These are phyloP conservation scores for Tetradesmus obliquus DNA, from an alignment of 139 green algal species.

Conservation along the genomic window DNA sequence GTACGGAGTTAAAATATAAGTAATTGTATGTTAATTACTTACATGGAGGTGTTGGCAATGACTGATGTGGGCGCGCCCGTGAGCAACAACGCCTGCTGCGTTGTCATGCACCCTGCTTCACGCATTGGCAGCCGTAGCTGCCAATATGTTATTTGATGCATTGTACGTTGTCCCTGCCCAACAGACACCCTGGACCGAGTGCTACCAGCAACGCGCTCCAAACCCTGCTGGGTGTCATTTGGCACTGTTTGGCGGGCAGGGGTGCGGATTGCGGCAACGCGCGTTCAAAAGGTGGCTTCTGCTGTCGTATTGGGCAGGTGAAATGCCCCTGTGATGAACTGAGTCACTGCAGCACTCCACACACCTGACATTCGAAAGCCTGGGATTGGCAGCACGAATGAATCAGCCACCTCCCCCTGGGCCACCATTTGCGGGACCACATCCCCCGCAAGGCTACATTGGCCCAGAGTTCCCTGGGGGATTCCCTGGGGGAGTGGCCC, in stretches of 20 bases:
- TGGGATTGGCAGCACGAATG: not conserved
- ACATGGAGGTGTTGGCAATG: not conserved
- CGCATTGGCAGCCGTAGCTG: not conserved
- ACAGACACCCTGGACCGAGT: not conserved
- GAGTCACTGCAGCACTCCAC: not conserved
- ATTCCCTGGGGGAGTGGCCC: constrained; percentile 12
- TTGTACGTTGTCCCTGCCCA: not conserved
- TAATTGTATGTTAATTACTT: not conserved
- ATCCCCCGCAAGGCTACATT: constrained; percentile 19
- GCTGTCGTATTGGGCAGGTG: constrained; percentile 2
- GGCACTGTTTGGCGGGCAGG: not conserved
- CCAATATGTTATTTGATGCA: not conserved
- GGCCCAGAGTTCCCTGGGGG: constrained; percentile 23
- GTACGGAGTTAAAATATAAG: not conserved
- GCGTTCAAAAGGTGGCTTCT: not conserved
- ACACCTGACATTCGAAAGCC: not conserved
- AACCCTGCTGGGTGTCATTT: not conserved
- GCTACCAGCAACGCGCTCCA: not conserved
- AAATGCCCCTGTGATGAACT: not conserved
- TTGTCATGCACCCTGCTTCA: not conserved
- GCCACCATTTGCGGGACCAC: constrained; percentile 5
- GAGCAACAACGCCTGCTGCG: not conserved
- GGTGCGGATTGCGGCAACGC: not conserved
- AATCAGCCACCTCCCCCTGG: constrained; percentile 22
- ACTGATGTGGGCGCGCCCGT: not conserved